phyloP scores from a whole-genome alignment of 768 basidiomycete genomes.

The Trametes cinnabarina region DNA sequence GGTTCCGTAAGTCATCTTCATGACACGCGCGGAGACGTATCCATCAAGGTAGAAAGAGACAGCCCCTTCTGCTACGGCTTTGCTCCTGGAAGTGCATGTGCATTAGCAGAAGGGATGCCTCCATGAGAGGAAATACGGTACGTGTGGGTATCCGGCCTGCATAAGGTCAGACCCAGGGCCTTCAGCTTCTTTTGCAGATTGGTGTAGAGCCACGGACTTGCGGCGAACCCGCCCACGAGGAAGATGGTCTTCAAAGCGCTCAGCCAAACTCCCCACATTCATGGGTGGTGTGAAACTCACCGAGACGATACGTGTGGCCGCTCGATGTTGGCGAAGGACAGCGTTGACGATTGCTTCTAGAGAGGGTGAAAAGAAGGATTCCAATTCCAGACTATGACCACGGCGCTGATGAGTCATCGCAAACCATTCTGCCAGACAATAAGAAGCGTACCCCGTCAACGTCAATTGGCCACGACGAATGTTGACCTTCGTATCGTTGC shows the following conservation, averaged over 20 bases:
- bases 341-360: conserved; percentile 36
- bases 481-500: conserved; percentile 38
- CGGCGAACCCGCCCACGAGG: conserved; percentile 80
- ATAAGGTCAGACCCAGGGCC: conserved; percentile 54
- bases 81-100: conserved; percentile 35
- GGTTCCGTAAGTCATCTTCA: conserved; percentile 49
- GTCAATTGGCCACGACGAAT: conserved; percentile 41
- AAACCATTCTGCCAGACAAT: background rate
- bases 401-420: too few relatives aligned
- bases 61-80: conserved; percentile 55
- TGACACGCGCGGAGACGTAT: conserved; percentile 46
- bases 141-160: conserved; percentile 78
- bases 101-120: background rate
- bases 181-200: conserved; percentile 66
- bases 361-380: conserved; percentile 45
- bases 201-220: conserved; percentile 73
- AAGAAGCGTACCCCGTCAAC: conserved; percentile 35
- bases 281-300: background rate
- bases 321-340: conserved; percentile 6
- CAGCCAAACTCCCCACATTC: too few relatives aligned
- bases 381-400: conserved; percentile 33
- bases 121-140: conserved; percentile 24
- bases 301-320: background rate
- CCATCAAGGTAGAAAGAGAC: conserved; percentile 44
- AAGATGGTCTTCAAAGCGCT: conserved; percentile 80